A percentile compares a stretch with the other conserved stretches of the same genome.
These are phyloP conservation scores for Lyophyllum decastes DNA, from an alignment of 768 basidiomycete genomes.

Conservation along the genomic window DNA sequence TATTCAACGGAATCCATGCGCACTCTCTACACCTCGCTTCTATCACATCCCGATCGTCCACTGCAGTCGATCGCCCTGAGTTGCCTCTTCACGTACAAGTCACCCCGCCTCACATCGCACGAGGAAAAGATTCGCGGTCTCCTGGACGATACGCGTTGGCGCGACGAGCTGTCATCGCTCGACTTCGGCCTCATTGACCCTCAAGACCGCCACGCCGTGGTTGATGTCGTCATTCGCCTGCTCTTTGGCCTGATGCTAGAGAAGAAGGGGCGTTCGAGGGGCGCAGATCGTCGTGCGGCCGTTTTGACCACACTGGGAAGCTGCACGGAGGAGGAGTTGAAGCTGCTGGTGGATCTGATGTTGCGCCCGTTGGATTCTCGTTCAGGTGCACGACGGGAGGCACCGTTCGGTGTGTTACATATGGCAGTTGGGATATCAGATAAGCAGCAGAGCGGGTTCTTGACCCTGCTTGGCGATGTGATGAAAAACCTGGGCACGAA, in stretches of 20 bases:
- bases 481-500: conserved; percentile 80
- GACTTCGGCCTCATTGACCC: conserved; percentile 57
- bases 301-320: conserved; percentile 71
- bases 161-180: conserved; percentile 82
- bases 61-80: conserved; percentile 76
- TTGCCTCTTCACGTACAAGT: conserved; percentile 84
- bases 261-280: conserved; percentile 65
- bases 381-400: conserved; percentile 24
- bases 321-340: conserved; percentile 74
- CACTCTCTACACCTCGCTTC: conserved; percentile 65
- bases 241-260: conserved; percentile 90
- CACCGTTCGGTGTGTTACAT: conserved; percentile 25
- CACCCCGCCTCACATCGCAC: conserved; percentile 51
- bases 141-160: conserved; percentile 84
- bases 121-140: conserved; percentile 69
- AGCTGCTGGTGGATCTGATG: conserved; percentile 85
- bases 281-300: conserved; percentile 71
- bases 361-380: conserved; percentile 61
- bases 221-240: conserved; percentile 72
- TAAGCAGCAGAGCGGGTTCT: conserved; percentile 82
- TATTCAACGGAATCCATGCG: conserved; percentile 67
- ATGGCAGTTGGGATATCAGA: conserved; percentile 38
- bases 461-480: conserved; percentile 83
- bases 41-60: conserved; percentile 82
- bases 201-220: conserved; percentile 60